Base-by-base conservation (phyloP, 805 yeast species). In the Candida khao-thaluensis region DNA sequence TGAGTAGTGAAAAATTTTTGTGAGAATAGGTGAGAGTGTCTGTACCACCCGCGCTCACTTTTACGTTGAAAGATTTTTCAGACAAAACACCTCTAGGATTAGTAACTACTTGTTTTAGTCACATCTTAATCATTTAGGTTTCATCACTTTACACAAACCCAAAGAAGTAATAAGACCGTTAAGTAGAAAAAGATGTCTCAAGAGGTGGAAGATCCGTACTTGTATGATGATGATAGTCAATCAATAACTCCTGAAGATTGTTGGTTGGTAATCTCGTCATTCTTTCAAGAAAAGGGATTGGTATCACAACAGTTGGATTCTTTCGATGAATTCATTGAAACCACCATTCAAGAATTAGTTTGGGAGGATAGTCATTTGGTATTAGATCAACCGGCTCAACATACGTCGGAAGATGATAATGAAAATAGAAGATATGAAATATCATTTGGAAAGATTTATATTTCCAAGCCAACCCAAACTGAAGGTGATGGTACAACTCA, bases 401-500 rank as follows among this genome's bases (percentile, higher is more conserved):
- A 93, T 59, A 82, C 95, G 3, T 81, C 90, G 25, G 95, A 90
- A 52, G 77, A 79, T 42, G 99, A 93, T 61, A 85, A 88, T 59
- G 79, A 87, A 52, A 89, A 86, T 64, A 83, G 89, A 67, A 79
- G 97, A 50, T 95, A 89, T 56, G 97, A 91, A 65, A 93, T 93
- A 59, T 81, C 90, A n/a, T 93, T 93, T 66, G 99, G 99, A 49
- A 95, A 91, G 62, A 93, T 95, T 55, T 93, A 85, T 65, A 81
- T 93, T 51, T 89, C 98, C 17, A 85, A 90, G 56, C 99, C 99
- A 32, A 88, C 96, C 35, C 95, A 93, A 78, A 95, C 98, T 15
- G 99, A 93, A 70, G 96, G 98, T 12, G 99, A 93, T 69, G 99
- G 99, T 71, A 89, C 95, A n/a, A 91, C 98, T n/a, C 91, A 89